These are phyloP conservation scores for Haplosporangium gracile DNA, from an alignment of 192 early-diverging fungal species.

Conservation along the genomic window DNA sequence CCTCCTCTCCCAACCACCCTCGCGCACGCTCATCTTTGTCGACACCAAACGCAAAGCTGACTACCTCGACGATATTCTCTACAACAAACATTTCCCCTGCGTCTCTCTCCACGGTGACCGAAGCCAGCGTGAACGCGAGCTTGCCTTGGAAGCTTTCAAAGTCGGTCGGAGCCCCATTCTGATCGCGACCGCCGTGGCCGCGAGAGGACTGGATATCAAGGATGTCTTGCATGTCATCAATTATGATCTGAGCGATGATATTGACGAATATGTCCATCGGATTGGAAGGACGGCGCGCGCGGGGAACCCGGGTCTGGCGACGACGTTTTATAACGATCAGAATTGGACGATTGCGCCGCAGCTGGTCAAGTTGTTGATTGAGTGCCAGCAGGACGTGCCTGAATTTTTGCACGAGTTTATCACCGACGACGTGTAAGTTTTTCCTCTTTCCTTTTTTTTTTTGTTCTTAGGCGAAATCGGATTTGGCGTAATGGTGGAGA, in stretches of 20 bases:
- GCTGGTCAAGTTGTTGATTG: slow-evolving; percentile 63
- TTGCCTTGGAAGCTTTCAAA: slow-evolving; percentile 80
- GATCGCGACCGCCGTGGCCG: slow-evolving; percentile 90
- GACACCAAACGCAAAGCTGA: slow-evolving; percentile 88
- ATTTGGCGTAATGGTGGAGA: background rate
- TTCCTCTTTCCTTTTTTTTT: background rate
- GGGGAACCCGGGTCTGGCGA: slow-evolving; percentile 71
- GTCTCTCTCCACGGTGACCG: slow-evolving; percentile 90
- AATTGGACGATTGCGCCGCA: slow-evolving; percentile 60
- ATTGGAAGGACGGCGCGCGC: slow-evolving; percentile 80
- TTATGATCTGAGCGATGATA: slow-evolving; percentile 86
- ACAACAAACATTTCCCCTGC: slow-evolving; percentile 76
- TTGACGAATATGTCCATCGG: slow-evolving; percentile 91
- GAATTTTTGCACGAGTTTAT: slow-evolving; percentile 58
- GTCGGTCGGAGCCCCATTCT: slow-evolving; percentile 69
- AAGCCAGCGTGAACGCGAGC: slow-evolving; percentile 84
- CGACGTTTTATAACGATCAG: slow-evolving; percentile 65
- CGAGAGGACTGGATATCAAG: slow-evolving; percentile 88
- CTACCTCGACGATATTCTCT: slow-evolving; percentile 78
- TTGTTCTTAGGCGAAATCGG: background rate
- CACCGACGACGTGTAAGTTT: slow-evolving; percentile 18
- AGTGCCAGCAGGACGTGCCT: slow-evolving; percentile 70
- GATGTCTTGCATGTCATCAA: slow-evolving; percentile 90
- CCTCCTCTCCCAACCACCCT: slow-evolving; percentile 64
- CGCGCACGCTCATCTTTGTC: slow-evolving; percentile 86